phyloP scores from a whole-genome alignment of 176 grass and related monocot genomes.

The Avena sativa region DNA sequence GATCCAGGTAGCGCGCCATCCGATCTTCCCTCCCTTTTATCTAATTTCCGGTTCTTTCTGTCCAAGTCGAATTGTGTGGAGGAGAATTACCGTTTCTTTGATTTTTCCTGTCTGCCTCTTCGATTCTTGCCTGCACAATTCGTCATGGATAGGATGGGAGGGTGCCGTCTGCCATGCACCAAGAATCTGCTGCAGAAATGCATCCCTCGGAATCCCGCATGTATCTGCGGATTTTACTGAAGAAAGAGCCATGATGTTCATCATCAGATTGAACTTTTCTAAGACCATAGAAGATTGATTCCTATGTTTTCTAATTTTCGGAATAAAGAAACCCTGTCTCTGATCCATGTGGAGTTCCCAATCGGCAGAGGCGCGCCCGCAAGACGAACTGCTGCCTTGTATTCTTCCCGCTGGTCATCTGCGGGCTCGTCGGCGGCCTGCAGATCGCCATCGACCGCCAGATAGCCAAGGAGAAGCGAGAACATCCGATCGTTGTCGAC shows the following conservation, averaged over 20 bases:
- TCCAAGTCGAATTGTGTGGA: background rate
- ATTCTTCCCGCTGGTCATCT: constrained; percentile 59
- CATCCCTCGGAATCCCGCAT: background rate
- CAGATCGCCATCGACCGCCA: constrained; percentile 26
- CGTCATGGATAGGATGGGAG: background rate
- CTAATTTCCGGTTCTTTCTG: background rate
- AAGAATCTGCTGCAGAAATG: background rate
- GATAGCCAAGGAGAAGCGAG: background rate
- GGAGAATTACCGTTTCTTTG: background rate
- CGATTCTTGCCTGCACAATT: background rate
- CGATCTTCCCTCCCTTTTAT: background rate
- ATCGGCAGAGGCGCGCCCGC: constrained; percentile 58
- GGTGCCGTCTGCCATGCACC: background rate
- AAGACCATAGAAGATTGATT: background rate
- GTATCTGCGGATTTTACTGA: background rate
- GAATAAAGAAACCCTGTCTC: background rate
- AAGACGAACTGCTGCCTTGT: constrained; percentile 63
- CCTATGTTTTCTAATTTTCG: background rate
- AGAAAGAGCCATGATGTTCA: background rate
- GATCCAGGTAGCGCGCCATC: constrained; percentile 47
- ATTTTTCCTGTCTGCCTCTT: background rate
- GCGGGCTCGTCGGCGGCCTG: constrained; percentile 37
- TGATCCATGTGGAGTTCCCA: background rate
- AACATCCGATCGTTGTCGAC: background rate
- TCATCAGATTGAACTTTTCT: background rate